phyloP scores from a whole-genome alignment of 148 eudicot species.

The Arbutus unedo region DNA sequence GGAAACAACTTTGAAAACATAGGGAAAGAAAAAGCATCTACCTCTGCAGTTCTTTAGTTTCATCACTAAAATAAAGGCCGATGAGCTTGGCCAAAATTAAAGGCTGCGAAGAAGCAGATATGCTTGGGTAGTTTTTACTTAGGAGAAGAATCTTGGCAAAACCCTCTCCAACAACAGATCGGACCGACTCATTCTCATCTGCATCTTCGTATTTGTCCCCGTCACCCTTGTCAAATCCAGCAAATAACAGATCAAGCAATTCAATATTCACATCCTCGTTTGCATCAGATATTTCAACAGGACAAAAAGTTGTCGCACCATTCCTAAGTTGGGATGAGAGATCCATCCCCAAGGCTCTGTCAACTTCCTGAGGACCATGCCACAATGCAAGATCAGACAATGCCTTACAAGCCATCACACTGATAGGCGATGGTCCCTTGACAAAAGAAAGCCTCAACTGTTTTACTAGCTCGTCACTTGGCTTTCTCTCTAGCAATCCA shows the following conservation, averaged over 20 bases:
- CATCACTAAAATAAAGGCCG: constrained; percentile 57
- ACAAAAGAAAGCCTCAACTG: constrained; percentile 68
- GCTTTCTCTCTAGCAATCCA: constrained; percentile 72
- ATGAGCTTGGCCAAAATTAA: constrained; percentile 63
- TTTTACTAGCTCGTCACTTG: constrained; percentile 61
- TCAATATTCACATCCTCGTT: constrained; percentile 40
- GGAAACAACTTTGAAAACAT: too few species aligned
- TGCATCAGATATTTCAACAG: constrained; percentile 33
- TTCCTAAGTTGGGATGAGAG: constrained; percentile 40
- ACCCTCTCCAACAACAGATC: constrained; percentile 80
- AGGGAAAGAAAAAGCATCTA: constrained; percentile 10
- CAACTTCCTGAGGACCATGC: constrained; percentile 90
- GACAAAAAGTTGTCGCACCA: constrained; percentile 14
- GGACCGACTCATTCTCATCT: constrained; percentile 68
- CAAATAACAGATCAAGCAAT: constrained; percentile 57
- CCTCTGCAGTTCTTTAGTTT: constrained; percentile 61
- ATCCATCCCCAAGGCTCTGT: constrained; percentile 54
- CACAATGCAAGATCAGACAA: constrained; percentile 84
- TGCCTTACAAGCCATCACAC: constrained; percentile 73
- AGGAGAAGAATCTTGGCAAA: constrained; percentile 89
- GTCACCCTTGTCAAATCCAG: constrained; percentile 51
- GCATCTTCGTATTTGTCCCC: constrained; percentile 28
- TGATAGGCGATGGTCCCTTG: constrained; percentile 56
- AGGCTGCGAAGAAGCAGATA: constrained; percentile 54
- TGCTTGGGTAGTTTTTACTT: constrained; percentile 72